Conservation (phyloP, 148 eudicot genomes). For the Nyssa sinensis region DNA sequence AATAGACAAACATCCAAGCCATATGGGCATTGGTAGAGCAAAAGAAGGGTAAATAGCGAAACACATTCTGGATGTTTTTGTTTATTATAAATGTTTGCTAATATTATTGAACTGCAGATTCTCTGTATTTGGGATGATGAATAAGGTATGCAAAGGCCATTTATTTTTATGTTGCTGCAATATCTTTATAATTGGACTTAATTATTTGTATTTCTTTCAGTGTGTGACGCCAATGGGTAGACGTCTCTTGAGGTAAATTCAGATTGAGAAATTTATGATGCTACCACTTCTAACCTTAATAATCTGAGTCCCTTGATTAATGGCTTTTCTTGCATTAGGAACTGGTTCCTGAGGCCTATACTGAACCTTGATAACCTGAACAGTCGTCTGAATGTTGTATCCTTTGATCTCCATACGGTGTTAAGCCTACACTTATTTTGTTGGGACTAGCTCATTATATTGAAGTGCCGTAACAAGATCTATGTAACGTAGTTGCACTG, state of each 20-base stretch:
- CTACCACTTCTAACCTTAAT: conserved; percentile 1
- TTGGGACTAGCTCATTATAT: not conserved
- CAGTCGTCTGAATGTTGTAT: conserved; percentile 90
- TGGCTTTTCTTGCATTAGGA: conserved; percentile 47
- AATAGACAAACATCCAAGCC: conserved; percentile 97
- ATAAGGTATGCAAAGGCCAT: conserved; percentile 55
- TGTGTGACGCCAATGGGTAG: conserved; percentile 97
- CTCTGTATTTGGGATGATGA: conserved; percentile 99
- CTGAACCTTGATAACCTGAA: conserved; percentile 75
- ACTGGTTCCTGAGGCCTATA: conserved; percentile 94
- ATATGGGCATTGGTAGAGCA: conserved; percentile 98
- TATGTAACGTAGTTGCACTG: not conserved
- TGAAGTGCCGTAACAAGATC: not conserved
- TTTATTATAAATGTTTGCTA: conserved; percentile 14
- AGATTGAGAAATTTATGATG: not conserved
- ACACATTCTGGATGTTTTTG: conserved; percentile 15
- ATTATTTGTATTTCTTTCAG: conserved; percentile 38
- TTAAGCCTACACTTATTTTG: not conserved
- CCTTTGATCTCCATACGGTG: conserved; percentile 34
- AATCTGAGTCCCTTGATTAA: conserved; percentile 13
- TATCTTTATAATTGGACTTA: conserved; percentile 22
- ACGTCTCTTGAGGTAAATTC: conserved; percentile 76
- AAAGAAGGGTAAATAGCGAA: conserved; percentile 86
- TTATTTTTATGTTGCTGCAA: conserved; percentile 8
- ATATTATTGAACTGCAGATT: conserved; percentile 48